Percentiles rank a stretch among this genome's conserved stretches.
Evolutionary conservation across 2,329 filamentous ascomycete genomes (phyloP).

Genomic region (Sclerotinia trifoliorum): DNA sequence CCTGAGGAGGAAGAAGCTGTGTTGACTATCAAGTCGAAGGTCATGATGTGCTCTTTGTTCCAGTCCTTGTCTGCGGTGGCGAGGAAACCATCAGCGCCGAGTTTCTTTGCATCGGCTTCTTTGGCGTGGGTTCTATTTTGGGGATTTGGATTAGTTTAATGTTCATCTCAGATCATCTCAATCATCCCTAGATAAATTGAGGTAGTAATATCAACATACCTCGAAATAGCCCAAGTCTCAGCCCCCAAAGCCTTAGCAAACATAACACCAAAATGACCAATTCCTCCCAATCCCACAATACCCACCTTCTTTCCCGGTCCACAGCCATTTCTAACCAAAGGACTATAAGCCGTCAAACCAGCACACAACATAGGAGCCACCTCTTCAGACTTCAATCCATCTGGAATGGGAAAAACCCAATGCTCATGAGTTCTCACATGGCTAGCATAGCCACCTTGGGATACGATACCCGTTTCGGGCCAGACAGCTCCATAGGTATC

Average conservation of each 20-base stretch:
- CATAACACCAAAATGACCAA: conserved; percentile 69
- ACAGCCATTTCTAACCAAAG: conserved; percentile 71
- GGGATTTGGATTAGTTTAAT: background rate
- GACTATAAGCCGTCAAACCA: conserved; percentile 76
- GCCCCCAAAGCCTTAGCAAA: conserved; percentile 67
- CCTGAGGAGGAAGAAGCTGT: conserved; percentile 66
- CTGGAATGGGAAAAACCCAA: conserved; percentile 70
- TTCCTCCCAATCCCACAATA: conserved; percentile 69
- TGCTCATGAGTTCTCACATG: conserved; percentile 75
- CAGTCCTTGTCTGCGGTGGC: conserved; percentile 58
- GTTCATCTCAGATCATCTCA: background rate
- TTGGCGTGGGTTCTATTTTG: conserved; percentile 49
- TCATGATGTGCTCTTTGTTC: conserved; percentile 56
- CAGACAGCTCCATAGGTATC: conserved; percentile 52
- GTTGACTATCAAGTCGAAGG: conserved; percentile 76
- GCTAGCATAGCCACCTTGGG: conserved; percentile 64
- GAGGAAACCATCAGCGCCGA: conserved; percentile 61
- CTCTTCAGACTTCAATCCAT: conserved; percentile 58
- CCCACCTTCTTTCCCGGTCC: conserved; percentile 78
- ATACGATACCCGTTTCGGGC: conserved; percentile 58
- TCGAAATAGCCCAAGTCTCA: conserved; percentile 61
- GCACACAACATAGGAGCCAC: conserved; percentile 84
- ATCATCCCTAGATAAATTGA: background rate
- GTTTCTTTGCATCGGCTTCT: conserved; percentile 56
- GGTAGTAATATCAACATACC: conserved; percentile 32